Conservation (phyloP, 306 rosid species). For the Echinosophora koreensis region DNA sequence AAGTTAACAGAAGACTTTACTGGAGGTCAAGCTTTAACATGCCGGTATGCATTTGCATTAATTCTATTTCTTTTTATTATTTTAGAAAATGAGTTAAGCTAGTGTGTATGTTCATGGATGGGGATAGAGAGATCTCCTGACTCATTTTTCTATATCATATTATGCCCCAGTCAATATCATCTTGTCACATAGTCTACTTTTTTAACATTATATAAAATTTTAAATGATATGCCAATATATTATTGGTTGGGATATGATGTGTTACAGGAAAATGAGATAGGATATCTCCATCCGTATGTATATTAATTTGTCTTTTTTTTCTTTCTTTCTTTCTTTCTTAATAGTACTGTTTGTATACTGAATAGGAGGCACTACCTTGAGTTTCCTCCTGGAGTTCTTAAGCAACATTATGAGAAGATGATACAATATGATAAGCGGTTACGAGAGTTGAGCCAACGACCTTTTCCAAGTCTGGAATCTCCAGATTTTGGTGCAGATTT, state of each 20-base stretch:
- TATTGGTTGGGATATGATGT: too few species aligned
- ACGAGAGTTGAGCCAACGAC: conserved; percentile 27
- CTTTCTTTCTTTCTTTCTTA: too few species aligned
- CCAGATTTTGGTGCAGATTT: conserved; percentile 34
- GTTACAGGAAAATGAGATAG: too few species aligned
- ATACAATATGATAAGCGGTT: conserved; percentile 35
- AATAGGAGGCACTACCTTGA: conserved; percentile 41
- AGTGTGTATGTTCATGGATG: background rate
- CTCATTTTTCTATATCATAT: too few species aligned
- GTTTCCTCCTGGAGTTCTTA: conserved; percentile 47
- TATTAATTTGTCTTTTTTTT: background rate
- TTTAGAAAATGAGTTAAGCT: too few species aligned
- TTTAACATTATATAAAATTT: too few species aligned
- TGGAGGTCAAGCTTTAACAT: background rate
- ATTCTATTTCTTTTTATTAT: background rate
- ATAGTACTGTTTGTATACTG: background rate
- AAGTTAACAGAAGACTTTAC: background rate
- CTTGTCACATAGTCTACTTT: too few species aligned
- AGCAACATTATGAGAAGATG: conserved; percentile 41
- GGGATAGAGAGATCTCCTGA: too few species aligned
- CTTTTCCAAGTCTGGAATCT: conserved; percentile 43
- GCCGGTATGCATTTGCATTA: background rate
- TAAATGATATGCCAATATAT: too few species aligned
- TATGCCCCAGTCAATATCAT: too few species aligned
- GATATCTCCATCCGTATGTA: too few species aligned